Evolutionary conservation across 306 rosid genomes (phyloP).

Genomic region (Corylus heterophylla): DNA sequence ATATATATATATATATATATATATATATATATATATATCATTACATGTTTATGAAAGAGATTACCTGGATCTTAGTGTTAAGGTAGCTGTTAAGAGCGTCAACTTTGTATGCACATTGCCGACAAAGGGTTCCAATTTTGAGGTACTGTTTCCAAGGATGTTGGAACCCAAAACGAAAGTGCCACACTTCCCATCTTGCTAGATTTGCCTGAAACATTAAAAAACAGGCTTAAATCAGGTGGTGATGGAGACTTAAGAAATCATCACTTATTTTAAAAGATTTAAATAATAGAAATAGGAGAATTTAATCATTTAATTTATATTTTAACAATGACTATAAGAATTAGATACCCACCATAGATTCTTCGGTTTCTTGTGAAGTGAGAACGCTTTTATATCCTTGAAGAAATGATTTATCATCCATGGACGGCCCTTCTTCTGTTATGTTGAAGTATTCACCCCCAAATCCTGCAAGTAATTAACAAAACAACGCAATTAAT

Average conservation of each 20-base stretch:
- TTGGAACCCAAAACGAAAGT: conserved; percentile 42
- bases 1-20: too few relatives aligned
- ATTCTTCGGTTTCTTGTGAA: conserved; percentile 48
- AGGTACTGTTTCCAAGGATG: conserved; percentile 61
- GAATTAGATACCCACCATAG: conserved; percentile 35
- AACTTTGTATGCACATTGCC: conserved; percentile 50
- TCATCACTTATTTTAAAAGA: too few relatives aligned
- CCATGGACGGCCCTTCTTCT: conserved; percentile 29
- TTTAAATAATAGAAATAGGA: too few relatives aligned
- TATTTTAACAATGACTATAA: background rate
- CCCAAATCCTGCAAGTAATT: conserved; percentile 40
- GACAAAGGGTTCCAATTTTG: conserved; percentile 44
- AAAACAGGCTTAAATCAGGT: too few relatives aligned
- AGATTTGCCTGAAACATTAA: conserved; percentile 39
- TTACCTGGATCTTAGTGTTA: conserved; percentile 28
- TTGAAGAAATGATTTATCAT: conserved; percentile 29
- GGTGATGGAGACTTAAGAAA: too few relatives aligned
- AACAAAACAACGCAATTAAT: too few relatives aligned
- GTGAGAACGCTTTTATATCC: conserved; percentile 51
- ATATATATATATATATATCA: too few relatives aligned
- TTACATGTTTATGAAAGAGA: too few relatives aligned
- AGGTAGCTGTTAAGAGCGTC: conserved; percentile 46
- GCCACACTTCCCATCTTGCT: conserved; percentile 64
- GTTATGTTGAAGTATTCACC: conserved; percentile 35
- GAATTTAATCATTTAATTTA: too few relatives aligned